phyloP scores from a whole-genome alignment of 2,329 filamentous ascomycete species.

The Malbranchea zuffiana region DNA sequence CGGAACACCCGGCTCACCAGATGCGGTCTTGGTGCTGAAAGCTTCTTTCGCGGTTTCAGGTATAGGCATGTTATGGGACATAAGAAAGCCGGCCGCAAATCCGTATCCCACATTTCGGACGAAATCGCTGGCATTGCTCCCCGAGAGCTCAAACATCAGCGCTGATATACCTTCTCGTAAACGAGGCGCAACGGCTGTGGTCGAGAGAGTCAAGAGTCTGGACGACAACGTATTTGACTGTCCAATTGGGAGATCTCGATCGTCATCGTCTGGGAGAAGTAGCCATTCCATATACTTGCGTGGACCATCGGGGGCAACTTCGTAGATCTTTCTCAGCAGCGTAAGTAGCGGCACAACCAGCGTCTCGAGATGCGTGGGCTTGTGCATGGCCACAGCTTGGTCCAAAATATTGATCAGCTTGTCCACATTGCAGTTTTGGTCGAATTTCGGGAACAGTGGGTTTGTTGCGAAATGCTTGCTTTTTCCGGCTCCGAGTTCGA shows the following conservation, averaged over 20 bases:
- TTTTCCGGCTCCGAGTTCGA: slow-evolving; percentile 54
- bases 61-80: slow-evolving; percentile 69
- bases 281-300: slow-evolving; percentile 52
- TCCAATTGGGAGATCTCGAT: slow-evolving; percentile 68
- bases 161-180: slow-evolving; percentile 64
- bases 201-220: slow-evolving; percentile 65
- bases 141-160: slow-evolving; percentile 78
- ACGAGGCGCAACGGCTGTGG: slow-evolving; percentile 58
- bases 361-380: slow-evolving; percentile 59
- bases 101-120: slow-evolving; percentile 91
- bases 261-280: slow-evolving; percentile 65
- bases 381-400: slow-evolving; percentile 52
- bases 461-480: slow-evolving; percentile 33
- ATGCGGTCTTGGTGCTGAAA: slow-evolving; percentile 30
- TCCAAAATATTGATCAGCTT: slow-evolving; percentile 62
- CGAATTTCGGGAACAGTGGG: slow-evolving; percentile 55
- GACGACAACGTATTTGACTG: slow-evolving; percentile 62
- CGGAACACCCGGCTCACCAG: slow-evolving; percentile 27
- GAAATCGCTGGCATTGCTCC: slow-evolving; percentile 65
- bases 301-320: slow-evolving; percentile 52
- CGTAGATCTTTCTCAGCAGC: slow-evolving; percentile 60
- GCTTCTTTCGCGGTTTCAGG: slow-evolving; percentile 55
- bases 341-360: slow-evolving; percentile 62
- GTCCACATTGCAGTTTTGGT: slow-evolving; percentile 49
- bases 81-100: slow-evolving; percentile 80